Evolutionary conservation across 192 early-diverging fungal species (phyloP), one percentile per base, ranked within the genome.

Genomic region (Coemansia sp.): DNA sequence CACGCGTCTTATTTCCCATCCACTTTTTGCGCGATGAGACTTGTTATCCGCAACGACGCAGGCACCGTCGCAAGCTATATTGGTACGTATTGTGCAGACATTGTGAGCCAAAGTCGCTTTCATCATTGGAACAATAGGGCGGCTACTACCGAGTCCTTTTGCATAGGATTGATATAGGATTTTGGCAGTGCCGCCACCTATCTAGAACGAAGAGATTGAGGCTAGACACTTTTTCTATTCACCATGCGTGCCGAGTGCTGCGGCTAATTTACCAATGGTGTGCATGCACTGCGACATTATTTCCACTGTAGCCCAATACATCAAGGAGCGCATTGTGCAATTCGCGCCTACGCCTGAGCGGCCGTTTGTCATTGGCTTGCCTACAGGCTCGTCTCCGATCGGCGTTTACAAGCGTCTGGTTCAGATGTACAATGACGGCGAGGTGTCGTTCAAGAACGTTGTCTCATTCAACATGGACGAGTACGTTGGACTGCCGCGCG

Each of bases 401-500:
- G 88, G 87, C 59, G 85, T 89, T 23, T 94, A 94, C 83, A 90
- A 88, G 78, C 83, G 86, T 49, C 76, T 92, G 44, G 92, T 94
- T 36, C 74, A 87, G 69, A 79, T 88, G 72, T 82, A 85, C 83
- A 80, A 84, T 40, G 75, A 83, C 34, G 89, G 88, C 31, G 79
- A 83, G 50, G 71, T 93, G 44, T 87, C 87, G 31, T 93, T 93
- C 77, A 84, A 89, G 69, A 66, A 94, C 51, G 88, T 94, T 5
- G 86, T 94, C 47, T 89, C 90, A n/a, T 94, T 94, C 82, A 94
- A 94, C 76, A 94, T 94, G 92, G 92, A 93, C 69, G 90, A 93
- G 76, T 92, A 92, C 68, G 90, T 91, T 48, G 87, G 89, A 56
- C 73, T 94, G 48, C 90, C 91, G 34, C 85, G 87, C 79, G 87